Conservation (phyloP, 2,329 filamentous ascomycete species). For the Diaporthe caulivora region DNA sequence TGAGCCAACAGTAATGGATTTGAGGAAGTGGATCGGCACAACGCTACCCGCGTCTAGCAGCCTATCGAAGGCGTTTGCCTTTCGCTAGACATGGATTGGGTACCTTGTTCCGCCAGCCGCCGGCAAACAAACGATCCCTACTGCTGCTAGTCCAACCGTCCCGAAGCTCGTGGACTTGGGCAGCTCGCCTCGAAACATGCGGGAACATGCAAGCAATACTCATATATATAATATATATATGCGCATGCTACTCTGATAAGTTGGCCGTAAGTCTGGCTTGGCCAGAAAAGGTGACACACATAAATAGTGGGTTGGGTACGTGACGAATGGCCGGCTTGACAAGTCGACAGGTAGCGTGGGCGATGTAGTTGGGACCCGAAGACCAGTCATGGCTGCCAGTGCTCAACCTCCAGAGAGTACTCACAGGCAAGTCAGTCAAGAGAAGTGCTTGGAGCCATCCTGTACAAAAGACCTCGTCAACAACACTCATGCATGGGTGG, state of each 20-base stretch:
- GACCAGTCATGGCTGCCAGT: background rate
- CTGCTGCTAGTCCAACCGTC: background rate
- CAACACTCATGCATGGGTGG: background rate
- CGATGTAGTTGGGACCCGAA: background rate
- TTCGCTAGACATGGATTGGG: background rate
- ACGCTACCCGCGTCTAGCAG: background rate
- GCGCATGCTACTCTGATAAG: background rate
- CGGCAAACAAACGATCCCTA: background rate
- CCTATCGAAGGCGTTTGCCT: background rate
- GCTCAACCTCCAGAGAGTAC: background rate
- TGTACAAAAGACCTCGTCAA: background rate
- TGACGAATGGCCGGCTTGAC: background rate
- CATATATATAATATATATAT: background rate
- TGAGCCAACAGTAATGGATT: constrained; percentile 12
- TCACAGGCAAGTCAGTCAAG: background rate
- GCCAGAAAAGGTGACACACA: background rate
- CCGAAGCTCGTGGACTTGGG: background rate
- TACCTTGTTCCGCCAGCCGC: background rate
- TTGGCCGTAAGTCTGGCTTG: background rate
- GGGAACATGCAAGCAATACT: too few relatives aligned
- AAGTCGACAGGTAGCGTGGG: background rate
- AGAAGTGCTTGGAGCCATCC: background rate
- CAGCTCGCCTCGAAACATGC: background rate
- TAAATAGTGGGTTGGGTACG: background rate
- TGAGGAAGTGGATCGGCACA: background rate